Evolutionary conservation across 371 early-diverging fungal genomes (phyloP).

Genomic region (Mucor mucedo): DNA sequence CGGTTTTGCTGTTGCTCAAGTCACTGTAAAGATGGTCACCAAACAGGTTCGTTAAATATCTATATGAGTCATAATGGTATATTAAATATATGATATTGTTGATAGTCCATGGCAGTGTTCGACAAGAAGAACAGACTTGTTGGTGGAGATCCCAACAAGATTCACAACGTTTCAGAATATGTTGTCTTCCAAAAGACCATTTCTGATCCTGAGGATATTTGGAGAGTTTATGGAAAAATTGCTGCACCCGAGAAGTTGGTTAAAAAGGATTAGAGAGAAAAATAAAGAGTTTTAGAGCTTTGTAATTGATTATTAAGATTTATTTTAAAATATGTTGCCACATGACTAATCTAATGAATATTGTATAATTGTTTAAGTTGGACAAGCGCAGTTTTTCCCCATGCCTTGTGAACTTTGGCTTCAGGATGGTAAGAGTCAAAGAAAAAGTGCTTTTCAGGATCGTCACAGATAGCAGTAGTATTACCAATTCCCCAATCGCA

Average conservation of each 20-base stretch:
- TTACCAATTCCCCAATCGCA: slow-evolving; percentile 35
- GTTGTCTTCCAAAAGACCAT: slow-evolving; percentile 76
- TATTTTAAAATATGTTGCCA: no score
- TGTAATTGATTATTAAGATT: no score
- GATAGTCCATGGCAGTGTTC: slow-evolving; percentile 59
- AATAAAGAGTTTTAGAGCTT: background rate
- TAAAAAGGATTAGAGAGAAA: slow-evolving; percentile 18
- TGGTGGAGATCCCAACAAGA: slow-evolving; percentile 63
- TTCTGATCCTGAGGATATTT: slow-evolving; percentile 66
- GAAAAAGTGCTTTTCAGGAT: slow-evolving; percentile 28
- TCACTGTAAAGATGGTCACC: slow-evolving; percentile 70
- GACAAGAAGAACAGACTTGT: slow-evolving; percentile 62
- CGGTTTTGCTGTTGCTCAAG: slow-evolving; percentile 68
- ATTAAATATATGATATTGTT: slow-evolving; percentile 24
- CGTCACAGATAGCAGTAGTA: slow-evolving; percentile 17
- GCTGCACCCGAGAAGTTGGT: slow-evolving; percentile 52
- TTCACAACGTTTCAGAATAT: slow-evolving; percentile 68
- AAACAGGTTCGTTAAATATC: slow-evolving; percentile 48
- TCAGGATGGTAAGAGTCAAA: slow-evolving; percentile 30
- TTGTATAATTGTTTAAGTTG: no score
- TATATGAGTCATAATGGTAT: background rate
- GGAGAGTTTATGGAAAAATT: slow-evolving; percentile 76
- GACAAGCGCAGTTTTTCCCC: slow-evolving; percentile 6
- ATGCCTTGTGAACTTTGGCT: slow-evolving; percentile 30
- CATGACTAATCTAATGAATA: no score